Evolutionary conservation across 2,329 filamentous ascomycete species (phyloP).

Genomic region (Macrophomina phaseolina): DNA sequence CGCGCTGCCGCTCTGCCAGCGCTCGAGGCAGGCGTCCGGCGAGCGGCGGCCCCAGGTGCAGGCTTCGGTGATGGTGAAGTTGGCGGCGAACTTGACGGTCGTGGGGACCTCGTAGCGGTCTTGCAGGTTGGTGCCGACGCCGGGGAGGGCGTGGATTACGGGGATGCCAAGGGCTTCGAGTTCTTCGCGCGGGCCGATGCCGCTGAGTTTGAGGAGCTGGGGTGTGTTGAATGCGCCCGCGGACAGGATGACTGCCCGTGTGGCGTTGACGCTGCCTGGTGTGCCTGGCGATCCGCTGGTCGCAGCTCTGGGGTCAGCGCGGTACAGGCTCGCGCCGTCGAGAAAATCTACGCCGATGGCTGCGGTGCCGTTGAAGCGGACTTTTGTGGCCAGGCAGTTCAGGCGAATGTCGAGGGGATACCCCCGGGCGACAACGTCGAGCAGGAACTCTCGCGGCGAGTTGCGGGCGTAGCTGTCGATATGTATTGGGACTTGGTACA

Average conservation of each 20-base stretch:
- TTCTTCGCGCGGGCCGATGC: conserved; percentile 62
- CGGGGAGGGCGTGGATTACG: conserved; percentile 61
- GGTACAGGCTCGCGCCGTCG: conserved; percentile 47
- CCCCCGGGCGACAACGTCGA: conserved; percentile 56
- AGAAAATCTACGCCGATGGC: conserved; percentile 52
- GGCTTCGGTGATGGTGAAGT: conserved; percentile 38
- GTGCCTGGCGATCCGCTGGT: conserved; percentile 39
- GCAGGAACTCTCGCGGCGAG: conserved; percentile 62
- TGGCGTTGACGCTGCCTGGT: conserved; percentile 49
- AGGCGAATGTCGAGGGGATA: conserved; percentile 63
- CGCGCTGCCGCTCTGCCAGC: conserved; percentile 37
- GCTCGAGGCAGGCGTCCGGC: conserved; percentile 50
- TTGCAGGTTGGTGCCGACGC: conserved; percentile 67
- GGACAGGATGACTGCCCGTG: conserved; percentile 52
- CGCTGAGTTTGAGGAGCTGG: conserved; percentile 68
- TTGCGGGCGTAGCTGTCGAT: conserved; percentile 56
- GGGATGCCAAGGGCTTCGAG: conserved; percentile 60
- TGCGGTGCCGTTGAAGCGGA: conserved; percentile 68
- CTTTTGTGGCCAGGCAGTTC: conserved; percentile 69
- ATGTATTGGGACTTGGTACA: conserved; percentile 62
- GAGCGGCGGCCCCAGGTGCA: conserved; percentile 44
- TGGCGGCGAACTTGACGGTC: conserved; percentile 50
- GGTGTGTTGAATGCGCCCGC: conserved; percentile 67
- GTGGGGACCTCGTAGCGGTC: conserved; percentile 65
- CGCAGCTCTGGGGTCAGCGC: conserved; percentile 41